Percentiles rank a stretch among this genome's conserved stretches.
Conservation (phyloP, 1,139 yeast genomes). For the Blastobotrys apis region DNA sequence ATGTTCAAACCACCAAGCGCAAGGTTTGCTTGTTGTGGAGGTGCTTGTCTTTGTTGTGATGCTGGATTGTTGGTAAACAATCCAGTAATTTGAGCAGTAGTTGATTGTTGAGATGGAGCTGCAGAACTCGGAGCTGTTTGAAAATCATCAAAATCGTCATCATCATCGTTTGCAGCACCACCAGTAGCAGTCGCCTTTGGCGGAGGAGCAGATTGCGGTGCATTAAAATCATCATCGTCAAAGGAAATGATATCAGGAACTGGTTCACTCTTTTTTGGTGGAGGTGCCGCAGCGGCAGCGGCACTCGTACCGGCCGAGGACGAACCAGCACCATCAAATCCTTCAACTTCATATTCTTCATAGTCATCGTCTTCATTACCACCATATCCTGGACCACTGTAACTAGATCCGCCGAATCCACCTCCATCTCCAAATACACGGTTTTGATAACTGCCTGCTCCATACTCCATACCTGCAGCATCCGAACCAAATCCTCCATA, state of each 20-base stretch:
- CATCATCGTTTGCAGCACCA: conserved; percentile 46
- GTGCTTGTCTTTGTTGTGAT: conserved; percentile 22
- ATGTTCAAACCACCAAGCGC: conserved; percentile 16
- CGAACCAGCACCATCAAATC: conserved; percentile 13
- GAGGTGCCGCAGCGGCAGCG: conserved; percentile 8
- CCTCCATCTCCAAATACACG: conserved; percentile 80
- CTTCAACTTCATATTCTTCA: conserved; percentile 50
- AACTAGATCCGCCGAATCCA: conserved; percentile 49
- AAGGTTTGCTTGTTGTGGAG: conserved; percentile 17
- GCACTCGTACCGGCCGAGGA: conserved; percentile 19
- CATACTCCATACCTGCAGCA: conserved; percentile 26
- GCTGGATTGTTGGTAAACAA: conserved; percentile 26
- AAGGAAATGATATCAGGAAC: conserved; percentile 25
- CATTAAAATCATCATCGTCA: conserved; percentile 75
- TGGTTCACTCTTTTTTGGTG: conserved; percentile 13
- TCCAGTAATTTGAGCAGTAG: conserved; percentile 22
- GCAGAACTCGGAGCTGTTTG: conserved; percentile 58
- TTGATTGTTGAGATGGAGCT: conserved; percentile 28
- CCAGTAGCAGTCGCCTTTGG: conserved; percentile 6
- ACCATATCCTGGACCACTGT: conserved; percentile 33
- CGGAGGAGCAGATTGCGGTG: conserved; percentile 73
- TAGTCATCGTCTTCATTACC: conserved; percentile 30
- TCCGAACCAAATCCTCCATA: conserved; percentile 41
- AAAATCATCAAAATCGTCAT: conserved; percentile 92
- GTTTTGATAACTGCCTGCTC: conserved; percentile 37